phyloP scores from a whole-genome alignment of 2,329 filamentous ascomycete genomes.

The Nothophoma quercina region DNA sequence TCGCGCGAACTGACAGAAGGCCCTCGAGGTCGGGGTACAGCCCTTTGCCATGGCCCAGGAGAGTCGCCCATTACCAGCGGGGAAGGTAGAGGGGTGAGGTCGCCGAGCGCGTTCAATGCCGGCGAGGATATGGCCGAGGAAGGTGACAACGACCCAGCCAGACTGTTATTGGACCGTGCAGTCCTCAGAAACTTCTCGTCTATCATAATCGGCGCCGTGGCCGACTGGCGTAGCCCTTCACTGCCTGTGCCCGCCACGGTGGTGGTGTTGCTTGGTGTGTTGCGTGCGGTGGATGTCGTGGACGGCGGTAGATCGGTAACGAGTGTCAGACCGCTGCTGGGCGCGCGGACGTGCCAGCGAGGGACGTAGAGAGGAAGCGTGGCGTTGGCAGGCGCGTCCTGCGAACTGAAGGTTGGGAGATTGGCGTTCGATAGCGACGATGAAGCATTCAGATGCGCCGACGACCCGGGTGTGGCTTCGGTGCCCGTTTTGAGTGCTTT shows the following conservation, averaged over 20 bases:
- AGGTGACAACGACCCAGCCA: slow-evolving; percentile 55
- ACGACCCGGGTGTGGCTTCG: slow-evolving; percentile 2
- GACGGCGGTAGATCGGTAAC: slow-evolving; percentile 45
- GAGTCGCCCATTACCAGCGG: slow-evolving; percentile 54
- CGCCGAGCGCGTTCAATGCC: slow-evolving; percentile 56
- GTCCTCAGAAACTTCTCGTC: slow-evolving; percentile 48
- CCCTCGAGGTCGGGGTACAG: slow-evolving; percentile 46
- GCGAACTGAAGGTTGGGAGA: slow-evolving; percentile 7
- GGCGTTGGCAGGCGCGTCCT: slow-evolving; percentile 31
- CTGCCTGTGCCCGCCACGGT: slow-evolving; percentile 42
- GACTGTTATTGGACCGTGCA: slow-evolving; percentile 53
- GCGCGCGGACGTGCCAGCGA: slow-evolving; percentile 36
- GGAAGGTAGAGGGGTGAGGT: slow-evolving; percentile 62
- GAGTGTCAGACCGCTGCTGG: slow-evolving; percentile 34
- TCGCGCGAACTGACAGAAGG: slow-evolving; percentile 41
- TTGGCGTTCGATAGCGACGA: slow-evolving; percentile 8
- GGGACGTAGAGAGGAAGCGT: slow-evolving; percentile 28
- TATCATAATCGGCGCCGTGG: slow-evolving; percentile 50
- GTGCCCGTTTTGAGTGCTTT: slow-evolving; percentile 11
- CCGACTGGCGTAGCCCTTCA: slow-evolving; percentile 41
- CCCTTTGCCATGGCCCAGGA: slow-evolving; percentile 53
- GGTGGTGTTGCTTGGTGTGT: slow-evolving; percentile 33
- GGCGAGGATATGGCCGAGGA: slow-evolving; percentile 57
- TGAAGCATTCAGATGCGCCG: slow-evolving; percentile 10
- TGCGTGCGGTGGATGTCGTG: slow-evolving; percentile 27